Conservation (phyloP, 306 rosid genomes). For the Hippophae rhamnoides region DNA sequence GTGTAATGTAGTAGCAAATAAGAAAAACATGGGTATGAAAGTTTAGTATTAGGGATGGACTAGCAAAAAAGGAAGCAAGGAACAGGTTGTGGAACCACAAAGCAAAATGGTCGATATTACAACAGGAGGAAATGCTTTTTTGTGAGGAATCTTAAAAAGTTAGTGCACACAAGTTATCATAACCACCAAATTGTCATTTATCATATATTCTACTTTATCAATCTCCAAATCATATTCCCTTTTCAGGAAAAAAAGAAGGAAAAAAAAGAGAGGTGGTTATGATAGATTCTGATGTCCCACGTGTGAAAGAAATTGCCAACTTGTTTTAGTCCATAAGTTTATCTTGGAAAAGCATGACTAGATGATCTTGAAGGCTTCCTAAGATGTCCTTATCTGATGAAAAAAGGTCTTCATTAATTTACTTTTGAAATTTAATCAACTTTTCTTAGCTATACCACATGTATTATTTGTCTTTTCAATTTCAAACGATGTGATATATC, state of each 20-base stretch:
- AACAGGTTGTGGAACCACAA: too few relatives aligned
- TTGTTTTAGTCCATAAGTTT: slow-evolving; percentile 3
- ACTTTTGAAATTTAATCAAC: too few relatives aligned
- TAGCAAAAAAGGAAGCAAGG: too few relatives aligned
- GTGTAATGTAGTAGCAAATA: too few relatives aligned
- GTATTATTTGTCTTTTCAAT: too few relatives aligned
- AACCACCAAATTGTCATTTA: slow-evolving; percentile 23
- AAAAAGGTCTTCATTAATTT: too few relatives aligned
- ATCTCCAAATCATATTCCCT: slow-evolving; percentile 13
- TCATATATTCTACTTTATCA: slow-evolving; percentile 14
- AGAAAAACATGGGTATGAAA: too few relatives aligned
- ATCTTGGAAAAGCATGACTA: slow-evolving; percentile 1
- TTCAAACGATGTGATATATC: too few relatives aligned
- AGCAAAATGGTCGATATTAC: too few relatives aligned
- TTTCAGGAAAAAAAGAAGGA: slow-evolving; percentile 7
- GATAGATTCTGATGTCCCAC: slow-evolving; percentile 25
- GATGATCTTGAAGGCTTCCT: background rate
- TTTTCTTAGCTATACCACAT: too few relatives aligned
- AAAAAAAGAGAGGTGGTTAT: slow-evolving; percentile 36
- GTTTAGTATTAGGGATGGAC: too few relatives aligned
- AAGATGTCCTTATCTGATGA: background rate
- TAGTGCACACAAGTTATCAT: slow-evolving; percentile 19
- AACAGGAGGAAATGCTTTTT: background rate
- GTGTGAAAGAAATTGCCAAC: slow-evolving; percentile 10
- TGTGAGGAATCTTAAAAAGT: background rate